phyloP scores from a whole-genome alignment of 2,329 filamentous ascomycete species.

The Albophoma yamanashiensis region DNA sequence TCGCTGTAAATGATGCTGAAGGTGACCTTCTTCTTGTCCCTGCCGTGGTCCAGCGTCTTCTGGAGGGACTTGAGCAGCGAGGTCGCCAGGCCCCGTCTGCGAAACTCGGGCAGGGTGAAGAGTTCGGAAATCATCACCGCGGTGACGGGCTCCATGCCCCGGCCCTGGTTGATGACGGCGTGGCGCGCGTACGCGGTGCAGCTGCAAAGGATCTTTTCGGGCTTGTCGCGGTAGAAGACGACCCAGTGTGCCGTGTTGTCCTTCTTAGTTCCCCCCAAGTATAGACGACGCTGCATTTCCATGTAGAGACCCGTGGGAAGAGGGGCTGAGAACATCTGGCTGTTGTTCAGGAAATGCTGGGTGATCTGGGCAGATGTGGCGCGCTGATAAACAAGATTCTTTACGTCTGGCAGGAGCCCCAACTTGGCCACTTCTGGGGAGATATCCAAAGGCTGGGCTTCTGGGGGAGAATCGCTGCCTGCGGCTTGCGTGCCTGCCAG shows the following conservation, averaged over 20 bases:
- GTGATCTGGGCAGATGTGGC: conserved; percentile 6
- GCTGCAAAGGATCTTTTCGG: conserved; percentile 19
- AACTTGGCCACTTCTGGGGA: neutral
- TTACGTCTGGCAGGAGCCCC: neutral
- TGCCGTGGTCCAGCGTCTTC: conserved; percentile 18
- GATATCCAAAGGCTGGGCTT: neutral
- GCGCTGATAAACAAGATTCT: conserved; percentile 7
- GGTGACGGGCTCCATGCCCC: conserved; percentile 12
- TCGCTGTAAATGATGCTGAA: conserved; percentile 26
- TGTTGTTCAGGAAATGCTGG: conserved; percentile 9
- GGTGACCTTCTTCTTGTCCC: conserved; percentile 11
- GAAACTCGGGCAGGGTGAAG: conserved; percentile 22
- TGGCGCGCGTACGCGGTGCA: conserved; percentile 18
- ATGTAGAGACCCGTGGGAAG: conserved; percentile 7
- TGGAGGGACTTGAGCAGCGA: conserved; percentile 20
- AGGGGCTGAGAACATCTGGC: conserved; percentile 7
- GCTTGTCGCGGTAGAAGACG: conserved; percentile 15
- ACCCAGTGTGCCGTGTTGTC: conserved; percentile 16
- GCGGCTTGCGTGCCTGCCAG: neutral
- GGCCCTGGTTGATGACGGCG: conserved; percentile 7
- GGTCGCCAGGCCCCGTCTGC: conserved; percentile 23
- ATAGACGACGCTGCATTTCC: conserved; percentile 6
- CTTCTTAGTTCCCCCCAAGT: neutral
- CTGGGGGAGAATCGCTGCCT: neutral
- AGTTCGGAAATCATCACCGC: conserved; percentile 23